phyloP scores from a whole-genome alignment of 345 rosid species.

The Arabidopsis suecica region DNA sequence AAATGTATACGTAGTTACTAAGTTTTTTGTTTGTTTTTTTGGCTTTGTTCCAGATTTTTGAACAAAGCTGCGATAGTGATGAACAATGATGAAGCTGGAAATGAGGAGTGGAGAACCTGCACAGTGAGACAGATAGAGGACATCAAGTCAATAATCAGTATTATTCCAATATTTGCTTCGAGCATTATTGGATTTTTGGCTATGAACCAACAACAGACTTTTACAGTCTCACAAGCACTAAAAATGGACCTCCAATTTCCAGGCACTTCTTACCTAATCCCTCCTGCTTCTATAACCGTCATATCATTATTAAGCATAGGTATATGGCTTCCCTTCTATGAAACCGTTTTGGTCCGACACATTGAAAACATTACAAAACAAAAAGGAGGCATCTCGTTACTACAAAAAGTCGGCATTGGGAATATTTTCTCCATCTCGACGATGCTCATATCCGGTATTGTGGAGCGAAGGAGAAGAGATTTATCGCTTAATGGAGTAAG shows the following conservation, averaged over 20 bases:
- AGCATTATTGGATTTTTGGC: constrained; percentile 52
- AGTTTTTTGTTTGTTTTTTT: neutral
- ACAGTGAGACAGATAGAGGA: constrained; percentile 55
- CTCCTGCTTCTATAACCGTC: constrained; percentile 53
- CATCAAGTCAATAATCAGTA: constrained; percentile 49
- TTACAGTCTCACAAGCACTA: constrained; percentile 53
- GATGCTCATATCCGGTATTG: constrained; percentile 55
- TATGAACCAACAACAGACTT: constrained; percentile 50
- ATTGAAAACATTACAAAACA: constrained; percentile 45
- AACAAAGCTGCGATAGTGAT: constrained; percentile 53
- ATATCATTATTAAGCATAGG: constrained; percentile 43
- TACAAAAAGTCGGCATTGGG: constrained; percentile 67
- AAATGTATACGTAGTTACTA: no score
- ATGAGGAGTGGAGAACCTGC: constrained; percentile 46
- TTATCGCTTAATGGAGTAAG: constrained; percentile 32
- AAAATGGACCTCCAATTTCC: constrained; percentile 52
- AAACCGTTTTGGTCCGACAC: constrained; percentile 42
- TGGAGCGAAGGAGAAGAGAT: constrained; percentile 57
- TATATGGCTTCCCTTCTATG: constrained; percentile 55
- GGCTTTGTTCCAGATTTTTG: constrained; percentile 42
- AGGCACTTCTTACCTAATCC: constrained; percentile 50
- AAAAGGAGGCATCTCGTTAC: constrained; percentile 62
- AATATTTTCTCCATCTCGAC: constrained; percentile 52
- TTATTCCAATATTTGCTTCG: constrained; percentile 53
- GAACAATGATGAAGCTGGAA: constrained; percentile 44